Percentiles rank a stretch among this genome's conserved stretches.
These are phyloP conservation scores for Neonectria coccinea DNA, from an alignment of 2,329 filamentous ascomycete genomes.

Conservation along the genomic window DNA sequence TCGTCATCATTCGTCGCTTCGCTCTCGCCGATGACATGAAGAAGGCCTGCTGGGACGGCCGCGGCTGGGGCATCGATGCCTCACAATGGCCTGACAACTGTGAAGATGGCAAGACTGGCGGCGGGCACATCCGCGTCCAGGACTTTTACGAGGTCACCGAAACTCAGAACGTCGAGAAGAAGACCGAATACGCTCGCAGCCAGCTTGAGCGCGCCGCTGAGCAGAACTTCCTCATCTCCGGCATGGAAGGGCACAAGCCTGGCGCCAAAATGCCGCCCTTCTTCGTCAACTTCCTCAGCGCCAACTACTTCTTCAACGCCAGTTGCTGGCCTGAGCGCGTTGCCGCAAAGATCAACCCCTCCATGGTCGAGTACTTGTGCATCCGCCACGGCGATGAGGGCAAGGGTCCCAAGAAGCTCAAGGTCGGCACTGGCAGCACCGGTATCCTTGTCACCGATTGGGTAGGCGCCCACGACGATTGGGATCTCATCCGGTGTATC, in stretches of 20 bases:
- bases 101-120: constrained; percentile 75
- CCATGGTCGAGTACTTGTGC: constrained; percentile 73
- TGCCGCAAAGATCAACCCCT: constrained; percentile 87
- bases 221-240: constrained; percentile 59
- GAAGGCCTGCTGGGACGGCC: constrained; percentile 60
- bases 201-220: constrained; percentile 81
- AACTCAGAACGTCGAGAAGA: constrained; percentile 80
- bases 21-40: constrained; percentile 67
- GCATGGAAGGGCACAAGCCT: constrained; percentile 43
- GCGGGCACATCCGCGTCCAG: constrained; percentile 84
- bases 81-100: constrained; percentile 89
- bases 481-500: constrained; percentile 88
- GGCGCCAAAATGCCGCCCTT: constrained; percentile 66
- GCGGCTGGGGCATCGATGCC: constrained; percentile 70
- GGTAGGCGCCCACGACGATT: constrained; percentile 88
- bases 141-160: constrained; percentile 93
- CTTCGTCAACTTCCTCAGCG: constrained; percentile 91
- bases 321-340: constrained; percentile 95
- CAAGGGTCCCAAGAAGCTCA: constrained; percentile 61
- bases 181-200: constrained; percentile 78
- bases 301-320: constrained; percentile 93
- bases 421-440: constrained; percentile 78
- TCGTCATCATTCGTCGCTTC: constrained; percentile 88
- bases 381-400: constrained; percentile 65
- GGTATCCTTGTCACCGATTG: constrained; percentile 94